A percentile compares a stretch with the other conserved stretches of the same genome.
These are phyloP conservation scores for Zygosaccharomyces bisporus DNA, from an alignment of 805 yeast species.

Conservation along the genomic window DNA sequence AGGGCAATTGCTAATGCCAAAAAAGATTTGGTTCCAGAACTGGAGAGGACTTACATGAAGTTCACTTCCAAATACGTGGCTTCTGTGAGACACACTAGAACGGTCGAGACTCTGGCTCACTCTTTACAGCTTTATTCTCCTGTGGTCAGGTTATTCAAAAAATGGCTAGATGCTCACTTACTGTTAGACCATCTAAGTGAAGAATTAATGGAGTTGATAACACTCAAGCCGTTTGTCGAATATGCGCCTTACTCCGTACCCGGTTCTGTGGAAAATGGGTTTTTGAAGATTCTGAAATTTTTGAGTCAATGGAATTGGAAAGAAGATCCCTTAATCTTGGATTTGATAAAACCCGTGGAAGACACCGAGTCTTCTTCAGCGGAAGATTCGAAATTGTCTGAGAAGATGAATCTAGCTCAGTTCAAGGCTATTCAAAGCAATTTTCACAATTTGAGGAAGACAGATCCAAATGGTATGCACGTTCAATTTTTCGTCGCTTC, in stretches of 20 bases:
- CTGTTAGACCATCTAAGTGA: conserved; percentile 68
- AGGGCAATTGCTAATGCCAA: conserved; percentile 66
- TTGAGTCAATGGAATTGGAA: conserved; percentile 92
- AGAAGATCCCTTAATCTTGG: conserved; percentile 78
- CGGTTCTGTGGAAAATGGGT: conserved; percentile 73
- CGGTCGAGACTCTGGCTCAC: conserved; percentile 65
- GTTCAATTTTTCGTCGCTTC: conserved; percentile 82
- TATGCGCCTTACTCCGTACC: conserved; percentile 84
- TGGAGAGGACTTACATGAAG: conserved; percentile 59
- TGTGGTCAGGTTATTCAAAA: conserved; percentile 78
- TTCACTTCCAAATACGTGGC: conserved; percentile 64
- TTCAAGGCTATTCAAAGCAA: conserved; percentile 59
- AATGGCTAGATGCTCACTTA: conserved; percentile 84
- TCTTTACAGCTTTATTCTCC: conserved; percentile 72
- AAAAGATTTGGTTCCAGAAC: conserved; percentile 53
- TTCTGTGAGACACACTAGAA: conserved; percentile 74
- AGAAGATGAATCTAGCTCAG: conserved; percentile 56
- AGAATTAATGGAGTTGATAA: conserved; percentile 77
- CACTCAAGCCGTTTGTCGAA: conserved; percentile 79
- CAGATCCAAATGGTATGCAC: conserved; percentile 77
- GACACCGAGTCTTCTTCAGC: conserved; percentile 38
- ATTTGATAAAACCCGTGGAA: conserved; percentile 53
- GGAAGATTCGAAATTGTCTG: conserved; percentile 46
- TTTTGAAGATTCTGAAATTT: conserved; percentile 66
- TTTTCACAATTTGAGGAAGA: conserved; percentile 63